Evolutionary conservation across 2,329 filamentous ascomycete species (phyloP).

Genomic region (Didymella arachidicola): DNA sequence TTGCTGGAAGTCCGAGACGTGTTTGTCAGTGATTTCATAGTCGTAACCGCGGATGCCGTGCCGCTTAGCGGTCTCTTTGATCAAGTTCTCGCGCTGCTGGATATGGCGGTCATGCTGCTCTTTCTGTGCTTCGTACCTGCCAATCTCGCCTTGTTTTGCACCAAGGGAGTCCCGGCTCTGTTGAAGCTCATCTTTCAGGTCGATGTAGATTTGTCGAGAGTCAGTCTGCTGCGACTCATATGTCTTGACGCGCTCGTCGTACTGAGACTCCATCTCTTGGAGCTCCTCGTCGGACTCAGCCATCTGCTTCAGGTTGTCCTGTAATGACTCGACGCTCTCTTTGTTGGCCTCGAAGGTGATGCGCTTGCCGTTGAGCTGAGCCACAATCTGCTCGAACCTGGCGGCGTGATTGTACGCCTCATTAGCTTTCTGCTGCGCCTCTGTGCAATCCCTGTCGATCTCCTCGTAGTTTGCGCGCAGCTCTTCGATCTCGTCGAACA

Average conservation of each 20-base stretch:
- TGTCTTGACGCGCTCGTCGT: conserved; percentile 75
- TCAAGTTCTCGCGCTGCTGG: conserved; percentile 72
- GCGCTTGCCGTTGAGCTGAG: conserved; percentile 76
- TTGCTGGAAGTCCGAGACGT: conserved; percentile 79
- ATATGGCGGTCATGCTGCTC: conserved; percentile 85
- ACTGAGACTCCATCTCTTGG: conserved; percentile 74
- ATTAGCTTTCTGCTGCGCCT: conserved; percentile 60
- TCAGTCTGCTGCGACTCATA: conserved; percentile 70
- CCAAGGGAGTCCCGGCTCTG: conserved; percentile 53
- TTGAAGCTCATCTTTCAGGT: conserved; percentile 65
- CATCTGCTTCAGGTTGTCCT: conserved; percentile 76
- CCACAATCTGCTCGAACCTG: conserved; percentile 76
- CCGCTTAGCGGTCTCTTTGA: conserved; percentile 77
- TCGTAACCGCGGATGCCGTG: conserved; percentile 88
- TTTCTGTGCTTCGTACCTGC: conserved; percentile 84
- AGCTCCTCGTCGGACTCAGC: conserved; percentile 80
- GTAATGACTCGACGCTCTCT: conserved; percentile 73
- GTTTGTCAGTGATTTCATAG: conserved; percentile 74
- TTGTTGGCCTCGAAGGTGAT: conserved; percentile 76
- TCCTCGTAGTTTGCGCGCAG: conserved; percentile 36
- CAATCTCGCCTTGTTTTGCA: conserved; percentile 67
- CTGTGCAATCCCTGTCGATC: conserved; percentile 44
- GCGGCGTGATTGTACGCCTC: conserved; percentile 77
- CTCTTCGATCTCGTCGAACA: conserved; percentile 72
- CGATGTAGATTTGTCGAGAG: conserved; percentile 69